A percentile compares a stretch with the other conserved stretches of the same genome.
Conservation (phyloP, 2,329 filamentous ascomycete species). For the Neofusicoccum kwambonambiense region DNA sequence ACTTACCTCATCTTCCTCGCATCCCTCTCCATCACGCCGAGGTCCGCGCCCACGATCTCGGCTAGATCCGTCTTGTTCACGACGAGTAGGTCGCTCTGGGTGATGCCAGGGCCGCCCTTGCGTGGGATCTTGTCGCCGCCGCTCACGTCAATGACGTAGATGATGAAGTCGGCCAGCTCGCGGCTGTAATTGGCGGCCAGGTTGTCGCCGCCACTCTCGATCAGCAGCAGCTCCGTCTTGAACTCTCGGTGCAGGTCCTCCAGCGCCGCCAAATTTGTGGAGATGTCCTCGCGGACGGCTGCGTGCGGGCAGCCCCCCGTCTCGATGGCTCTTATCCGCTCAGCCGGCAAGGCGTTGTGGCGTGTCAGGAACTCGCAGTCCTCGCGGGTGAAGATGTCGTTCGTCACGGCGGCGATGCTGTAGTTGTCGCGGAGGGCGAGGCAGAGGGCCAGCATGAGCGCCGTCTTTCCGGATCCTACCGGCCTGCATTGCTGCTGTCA, state of each 20-base stretch:
- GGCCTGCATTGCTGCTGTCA: slow-evolving; percentile 73
- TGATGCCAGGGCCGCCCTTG: slow-evolving; percentile 96
- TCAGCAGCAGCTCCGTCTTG: slow-evolving; percentile 79
- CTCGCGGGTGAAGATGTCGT: slow-evolving; percentile 97
- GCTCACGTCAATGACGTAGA: slow-evolving; percentile 97
- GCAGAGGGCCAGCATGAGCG: slow-evolving; percentile 92
- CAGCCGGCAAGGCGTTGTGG: slow-evolving; percentile 76
- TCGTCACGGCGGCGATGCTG: slow-evolving; percentile 92
- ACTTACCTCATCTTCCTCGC: slow-evolving; percentile 72
- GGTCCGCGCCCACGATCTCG: slow-evolving; percentile 82
- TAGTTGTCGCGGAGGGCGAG: slow-evolving; percentile 75
- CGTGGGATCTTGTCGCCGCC: slow-evolving; percentile 95
- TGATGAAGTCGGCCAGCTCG: slow-evolving; percentile 94
- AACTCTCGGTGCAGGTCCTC: slow-evolving; percentile 84
- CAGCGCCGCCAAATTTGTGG: slow-evolving; percentile 85
- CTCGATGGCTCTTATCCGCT: slow-evolving; percentile 91
- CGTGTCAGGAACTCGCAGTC: slow-evolving; percentile 96
- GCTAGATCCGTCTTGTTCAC: slow-evolving; percentile 98
- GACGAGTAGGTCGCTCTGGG: slow-evolving; percentile 87
- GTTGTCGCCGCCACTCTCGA: slow-evolving; percentile 95
- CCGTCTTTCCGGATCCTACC: slow-evolving; percentile 95
- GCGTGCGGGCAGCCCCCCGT: slow-evolving; percentile 97
- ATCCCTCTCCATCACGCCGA: slow-evolving; percentile 92
- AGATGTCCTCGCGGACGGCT: slow-evolving; percentile 95
- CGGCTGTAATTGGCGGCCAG: slow-evolving; percentile 94